A percentile compares a stretch with the other conserved stretches of the same genome.
Conservation (phyloP, 164 flowering plant species). For the Sextonia rubra region DNA sequence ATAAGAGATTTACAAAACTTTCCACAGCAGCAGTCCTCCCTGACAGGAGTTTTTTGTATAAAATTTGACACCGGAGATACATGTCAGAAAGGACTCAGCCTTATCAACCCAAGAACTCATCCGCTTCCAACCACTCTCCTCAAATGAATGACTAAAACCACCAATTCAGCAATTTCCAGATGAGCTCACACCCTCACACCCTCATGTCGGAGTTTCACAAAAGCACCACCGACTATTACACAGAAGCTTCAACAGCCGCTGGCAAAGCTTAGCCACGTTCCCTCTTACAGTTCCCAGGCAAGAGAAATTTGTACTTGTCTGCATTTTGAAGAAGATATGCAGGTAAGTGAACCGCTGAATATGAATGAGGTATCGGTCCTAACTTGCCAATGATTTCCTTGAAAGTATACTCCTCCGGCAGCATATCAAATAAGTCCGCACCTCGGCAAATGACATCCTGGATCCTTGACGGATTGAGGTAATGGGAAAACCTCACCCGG, state of each 20-base stretch:
- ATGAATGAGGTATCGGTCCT: conserved; percentile 55
- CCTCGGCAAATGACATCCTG: conserved; percentile 73
- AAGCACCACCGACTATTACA: conserved; percentile 24
- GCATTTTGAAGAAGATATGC: conserved; percentile 49
- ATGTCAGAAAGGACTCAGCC: background rate
- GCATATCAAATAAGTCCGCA: conserved; percentile 52
- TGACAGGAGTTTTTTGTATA: background rate
- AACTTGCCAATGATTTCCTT: conserved; percentile 56
- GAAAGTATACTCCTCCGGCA: conserved; percentile 60
- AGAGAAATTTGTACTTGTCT: conserved; percentile 41
- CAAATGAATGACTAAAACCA: background rate
- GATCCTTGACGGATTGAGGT: conserved; percentile 56
- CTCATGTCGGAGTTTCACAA: conserved; percentile 17
- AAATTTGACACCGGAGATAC: background rate
- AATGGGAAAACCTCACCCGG: conserved; percentile 71
- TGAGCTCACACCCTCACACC: background rate
- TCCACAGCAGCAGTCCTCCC: background rate
- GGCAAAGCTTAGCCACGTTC: conserved; percentile 30
- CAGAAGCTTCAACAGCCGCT: background rate
- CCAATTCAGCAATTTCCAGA: background rate
- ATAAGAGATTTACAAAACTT: background rate
- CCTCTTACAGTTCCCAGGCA: conserved; percentile 61
- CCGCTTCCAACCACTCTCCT: background rate
- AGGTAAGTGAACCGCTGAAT: conserved; percentile 60
- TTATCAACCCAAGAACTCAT: background rate